Evolutionary conservation across 2,329 filamentous ascomycete genomes (phyloP), one percentile per base, ranked within the genome.

Genomic region (Aureobasidium sp.): DNA sequence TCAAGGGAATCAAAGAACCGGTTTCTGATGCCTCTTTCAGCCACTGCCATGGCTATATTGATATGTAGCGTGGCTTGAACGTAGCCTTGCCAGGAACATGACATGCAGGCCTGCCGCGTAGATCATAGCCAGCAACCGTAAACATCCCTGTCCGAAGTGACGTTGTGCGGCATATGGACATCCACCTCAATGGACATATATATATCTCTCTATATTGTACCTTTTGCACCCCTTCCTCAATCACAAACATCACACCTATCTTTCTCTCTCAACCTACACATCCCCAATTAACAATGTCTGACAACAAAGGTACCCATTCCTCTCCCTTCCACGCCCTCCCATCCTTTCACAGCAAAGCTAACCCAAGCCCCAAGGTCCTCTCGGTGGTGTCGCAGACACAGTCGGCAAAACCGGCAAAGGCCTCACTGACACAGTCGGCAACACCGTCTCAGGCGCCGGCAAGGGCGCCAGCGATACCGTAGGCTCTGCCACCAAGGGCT

Each of bases 321-420:
- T 5, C 13, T 17, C 13, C 13, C 38, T 42, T 11, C 19, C 19
- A 23, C n/a, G 7, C 37, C 7, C 35, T 3, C 15, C 17, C 4
- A 11, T 40, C 37, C 15, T 19, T n/a, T 2, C 8, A 5, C 4
- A 19, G n/a, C n/a, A 21, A 21, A 6, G 19, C 38, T 42, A 8
- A 42, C 19, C 6, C 19, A 43, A 25, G 21, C n/a, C 29, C n/a
- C 21, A 17, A 37, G 49, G 49, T 27, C 9, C 49, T 38, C 49
- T 53, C 21, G 63, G 67, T 11, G 68, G 70, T 21, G 60, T 73
- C 4, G 70, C 70, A 19, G 68, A 68, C 57, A 73, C 71, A 4
- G 71, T 72, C 11, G 71, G 72, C 35, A 68, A 67, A 46, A 67
- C 67, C 4, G 65, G 67, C 35, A 66, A 67, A 33, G 64, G 65